Base-by-base conservation (phyloP, 1,284 basidiomycete species). In the Moesziomyces sp. region DNA sequence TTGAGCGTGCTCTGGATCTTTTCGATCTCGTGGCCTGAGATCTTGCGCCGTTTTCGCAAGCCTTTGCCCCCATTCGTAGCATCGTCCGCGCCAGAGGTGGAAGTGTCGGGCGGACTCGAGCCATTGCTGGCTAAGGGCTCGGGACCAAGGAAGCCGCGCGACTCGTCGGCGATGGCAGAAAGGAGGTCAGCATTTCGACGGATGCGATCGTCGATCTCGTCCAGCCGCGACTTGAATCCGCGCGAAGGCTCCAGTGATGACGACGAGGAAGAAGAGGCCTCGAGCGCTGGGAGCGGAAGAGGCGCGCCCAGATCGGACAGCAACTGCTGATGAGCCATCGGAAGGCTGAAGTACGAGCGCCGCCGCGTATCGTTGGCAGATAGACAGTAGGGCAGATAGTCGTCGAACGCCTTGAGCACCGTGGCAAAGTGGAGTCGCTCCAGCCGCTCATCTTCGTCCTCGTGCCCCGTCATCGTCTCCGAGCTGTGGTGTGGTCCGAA, bases 181-280 rank as follows among this genome's bases (percentile, higher is more conserved):
- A 83, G 67, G 21, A 84, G 57, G 40, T 82, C 80, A 3, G 80
- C 74, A 44, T 84, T 84, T 9, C 81, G 69, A 3, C 82, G 76
- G 35, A 84, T 82, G 1, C 82, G 72, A 38, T 84, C 82, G 55
- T 84, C 82, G n/a, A 84, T 75, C 55, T 83, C 82, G 21, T 76
- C 77, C 24, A 84, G 40, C 18, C 77, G 59, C 9, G 66, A 57
- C 38, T 60, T 76, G 58, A 83, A 72, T 4, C 81, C 46, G 24
- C 55, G 54, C 28, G 46, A 8, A 26, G 33, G 47, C n/a, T 38
- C 16, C 2, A 35, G 11, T 16, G 33, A 38, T 5, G 24, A 26
- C 24, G 24, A 26, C 6, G 24, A 26, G 24, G 51, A 11, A 10
- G 48, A 19, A 49, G 35, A 44, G 28, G 24, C 19, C 16, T 58